Evolutionary conservation across 768 basidiomycete species (phyloP).

Genomic region (Naganishia friedmannii): DNA sequence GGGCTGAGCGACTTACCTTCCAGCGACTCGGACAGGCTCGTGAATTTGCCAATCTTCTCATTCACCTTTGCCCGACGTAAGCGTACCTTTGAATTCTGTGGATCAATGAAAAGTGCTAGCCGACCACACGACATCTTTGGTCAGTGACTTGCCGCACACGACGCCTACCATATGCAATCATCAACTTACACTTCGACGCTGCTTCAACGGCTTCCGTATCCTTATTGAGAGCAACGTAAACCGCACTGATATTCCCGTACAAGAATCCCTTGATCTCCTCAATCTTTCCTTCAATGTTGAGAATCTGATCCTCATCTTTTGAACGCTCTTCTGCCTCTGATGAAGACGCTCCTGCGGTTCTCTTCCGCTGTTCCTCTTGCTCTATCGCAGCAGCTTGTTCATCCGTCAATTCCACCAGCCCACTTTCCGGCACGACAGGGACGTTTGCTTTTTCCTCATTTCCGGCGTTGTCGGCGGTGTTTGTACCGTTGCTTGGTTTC

Average conservation of each 20-base stretch:
- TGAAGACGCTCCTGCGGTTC: background rate
- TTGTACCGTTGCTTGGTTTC: background rate
- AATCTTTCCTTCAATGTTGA: constrained; percentile 3
- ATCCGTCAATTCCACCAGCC: constrained; percentile 22
- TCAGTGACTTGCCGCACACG: background rate
- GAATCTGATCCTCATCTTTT: background rate
- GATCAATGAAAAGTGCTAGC: constrained; percentile 10
- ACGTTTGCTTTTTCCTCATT: background rate
- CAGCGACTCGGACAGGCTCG: constrained; percentile 6
- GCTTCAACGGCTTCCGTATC: constrained; percentile 15
- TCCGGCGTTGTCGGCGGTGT: too few relatives aligned
- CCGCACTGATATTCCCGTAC: constrained; percentile 20
- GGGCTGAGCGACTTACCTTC: background rate
- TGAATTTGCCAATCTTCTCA: constrained; percentile 15
- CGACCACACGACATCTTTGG: too few relatives aligned
- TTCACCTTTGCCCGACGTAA: constrained; percentile 20
- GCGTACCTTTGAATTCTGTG: constrained; percentile 14
- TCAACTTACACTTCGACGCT: background rate
- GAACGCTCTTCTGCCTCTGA: background rate
- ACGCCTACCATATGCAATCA: too few relatives aligned
- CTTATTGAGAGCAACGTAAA: constrained; percentile 9
- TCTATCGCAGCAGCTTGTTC: constrained; percentile 18
- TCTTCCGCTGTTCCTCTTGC: constrained; percentile 1
- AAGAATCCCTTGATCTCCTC: constrained; percentile 22
- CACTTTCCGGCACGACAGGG: background rate